Conservation (phyloP, 2,329 filamentous ascomycete genomes). For the Pseudogymnoascus sp. region DNA sequence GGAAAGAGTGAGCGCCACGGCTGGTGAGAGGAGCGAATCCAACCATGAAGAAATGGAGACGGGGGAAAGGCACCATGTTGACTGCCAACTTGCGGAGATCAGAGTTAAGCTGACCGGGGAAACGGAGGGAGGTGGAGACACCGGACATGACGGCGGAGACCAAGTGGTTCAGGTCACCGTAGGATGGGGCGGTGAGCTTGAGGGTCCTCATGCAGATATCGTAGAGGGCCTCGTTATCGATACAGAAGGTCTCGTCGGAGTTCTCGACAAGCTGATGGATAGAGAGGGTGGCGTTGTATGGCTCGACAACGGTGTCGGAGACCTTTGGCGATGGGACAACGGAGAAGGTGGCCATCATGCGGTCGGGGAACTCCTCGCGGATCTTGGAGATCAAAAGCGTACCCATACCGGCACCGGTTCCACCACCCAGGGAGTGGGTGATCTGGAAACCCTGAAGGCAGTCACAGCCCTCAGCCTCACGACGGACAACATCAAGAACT, state of each 20-base stretch:
- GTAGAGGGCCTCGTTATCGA: constrained; percentile 99
- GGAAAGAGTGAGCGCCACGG: constrained; percentile 87
- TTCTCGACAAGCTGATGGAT: constrained; percentile 99
- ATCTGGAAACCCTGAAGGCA: constrained; percentile 99
- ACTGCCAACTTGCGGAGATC: constrained; percentile 98
- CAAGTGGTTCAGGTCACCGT: constrained; percentile 98
- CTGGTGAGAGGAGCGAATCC: constrained; percentile 98
- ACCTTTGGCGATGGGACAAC: constrained; percentile 99
- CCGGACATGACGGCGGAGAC: constrained; percentile 99
- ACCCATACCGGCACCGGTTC: constrained; percentile 99
- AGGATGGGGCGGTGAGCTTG: constrained; percentile 97
- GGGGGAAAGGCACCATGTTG: constrained; percentile 99
- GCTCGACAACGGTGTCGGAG: constrained; percentile 98
- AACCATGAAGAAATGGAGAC: constrained; percentile 99
- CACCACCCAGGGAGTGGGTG: constrained; percentile 99
- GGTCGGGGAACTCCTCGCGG: constrained; percentile 98
- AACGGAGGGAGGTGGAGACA: constrained; percentile 96
- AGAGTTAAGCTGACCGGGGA: constrained; percentile 99
- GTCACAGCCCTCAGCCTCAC: constrained; percentile 97
- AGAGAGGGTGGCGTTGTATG: constrained; percentile 98
- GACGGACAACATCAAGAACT: constrained; percentile 95
- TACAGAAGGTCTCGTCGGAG: constrained; percentile 99
- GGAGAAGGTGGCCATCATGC: constrained; percentile 99
- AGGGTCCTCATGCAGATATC: constrained; percentile 99
- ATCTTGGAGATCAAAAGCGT: constrained; percentile 99